Conservation (phyloP, 306 rosid genomes). For the Geum urbanum region DNA sequence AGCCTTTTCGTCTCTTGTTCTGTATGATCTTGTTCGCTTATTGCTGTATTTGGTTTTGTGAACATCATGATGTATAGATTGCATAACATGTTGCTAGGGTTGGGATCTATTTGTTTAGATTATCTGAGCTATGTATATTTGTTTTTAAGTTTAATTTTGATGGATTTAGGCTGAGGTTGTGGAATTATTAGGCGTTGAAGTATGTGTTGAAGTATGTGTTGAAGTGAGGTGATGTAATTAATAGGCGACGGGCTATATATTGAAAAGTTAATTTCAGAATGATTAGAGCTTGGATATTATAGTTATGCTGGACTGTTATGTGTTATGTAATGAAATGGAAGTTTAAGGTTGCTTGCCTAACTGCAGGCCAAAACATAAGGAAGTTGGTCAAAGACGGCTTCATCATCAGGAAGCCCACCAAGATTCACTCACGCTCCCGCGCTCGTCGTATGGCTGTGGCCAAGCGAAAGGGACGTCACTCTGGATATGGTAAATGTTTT, state of each 20-base stretch:
- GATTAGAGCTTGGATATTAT: no score
- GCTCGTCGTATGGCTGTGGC: slow-evolving; percentile 96
- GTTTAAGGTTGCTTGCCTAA: background rate
- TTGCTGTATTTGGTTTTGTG: background rate
- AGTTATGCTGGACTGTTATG: no score
- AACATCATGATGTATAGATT: background rate
- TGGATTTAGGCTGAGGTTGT: background rate
- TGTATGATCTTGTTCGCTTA: background rate
- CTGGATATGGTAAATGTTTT: slow-evolving; percentile 63
- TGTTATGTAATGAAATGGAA: no score
- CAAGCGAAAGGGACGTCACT: slow-evolving; percentile 91
- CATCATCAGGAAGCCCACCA: slow-evolving; percentile 91
- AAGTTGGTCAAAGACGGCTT: slow-evolving; percentile 98
- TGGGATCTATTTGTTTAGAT: background rate
- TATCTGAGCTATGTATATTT: background rate
- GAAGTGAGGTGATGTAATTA: no score
- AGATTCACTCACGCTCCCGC: slow-evolving; percentile 94
- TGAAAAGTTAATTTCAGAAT: no score
- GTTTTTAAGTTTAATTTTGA: background rate
- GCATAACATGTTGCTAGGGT: background rate
- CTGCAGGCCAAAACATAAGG: slow-evolving; percentile 87
- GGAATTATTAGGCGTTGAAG: background rate
- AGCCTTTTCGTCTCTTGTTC: background rate
- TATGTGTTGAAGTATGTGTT: no score
- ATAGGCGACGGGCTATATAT: no score